phyloP scores from a whole-genome alignment of 2,329 filamentous ascomycete species.

The Penicillium frequentans region DNA sequence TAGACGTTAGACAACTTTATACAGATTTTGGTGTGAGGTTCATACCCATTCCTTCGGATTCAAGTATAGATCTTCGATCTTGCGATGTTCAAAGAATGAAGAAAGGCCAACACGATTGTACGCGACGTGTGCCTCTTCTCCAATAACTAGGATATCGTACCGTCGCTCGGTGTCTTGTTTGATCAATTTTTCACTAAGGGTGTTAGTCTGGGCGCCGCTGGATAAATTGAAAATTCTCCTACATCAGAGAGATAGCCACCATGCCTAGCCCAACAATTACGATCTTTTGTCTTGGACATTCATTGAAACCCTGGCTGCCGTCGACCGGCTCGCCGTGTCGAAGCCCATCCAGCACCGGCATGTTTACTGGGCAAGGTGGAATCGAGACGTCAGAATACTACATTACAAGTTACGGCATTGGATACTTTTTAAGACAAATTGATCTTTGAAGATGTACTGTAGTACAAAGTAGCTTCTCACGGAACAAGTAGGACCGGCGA shows the following conservation, averaged over 20 bases:
- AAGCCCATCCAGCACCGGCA: slow-evolving; percentile 33
- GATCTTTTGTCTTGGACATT: slow-evolving; percentile 57
- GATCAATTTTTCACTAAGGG: slow-evolving; percentile 75
- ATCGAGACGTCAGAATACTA: not conserved
- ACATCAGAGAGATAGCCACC: slow-evolving; percentile 90
- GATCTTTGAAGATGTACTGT: not conserved
- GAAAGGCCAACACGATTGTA: slow-evolving; percentile 91
- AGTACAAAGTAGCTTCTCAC: not conserved
- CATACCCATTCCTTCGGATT: slow-evolving; percentile 80
- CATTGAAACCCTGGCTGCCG: slow-evolving; percentile 13
- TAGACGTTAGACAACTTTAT: not conserved
- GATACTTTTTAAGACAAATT: slow-evolving; percentile 5
- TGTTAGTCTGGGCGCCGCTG: slow-evolving; percentile 5
- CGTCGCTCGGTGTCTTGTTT: slow-evolving; percentile 78
- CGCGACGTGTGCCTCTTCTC: slow-evolving; percentile 82
- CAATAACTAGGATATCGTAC: slow-evolving; percentile 81
- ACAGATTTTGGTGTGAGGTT: not conserved
- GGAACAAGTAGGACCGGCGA: slow-evolving; percentile 10
- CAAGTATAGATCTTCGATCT: slow-evolving; percentile 83
- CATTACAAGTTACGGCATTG: slow-evolving; percentile 3
- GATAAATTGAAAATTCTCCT: slow-evolving; percentile 35
- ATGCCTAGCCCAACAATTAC: slow-evolving; percentile 88
- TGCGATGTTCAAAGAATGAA: slow-evolving; percentile 82
- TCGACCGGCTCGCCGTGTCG: slow-evolving; percentile 24
- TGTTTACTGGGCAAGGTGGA: slow-evolving; percentile 7